Base-by-base conservation (phyloP, 2,329 filamentous ascomycete species). In the Chrysoporthe austroafricana region DNA sequence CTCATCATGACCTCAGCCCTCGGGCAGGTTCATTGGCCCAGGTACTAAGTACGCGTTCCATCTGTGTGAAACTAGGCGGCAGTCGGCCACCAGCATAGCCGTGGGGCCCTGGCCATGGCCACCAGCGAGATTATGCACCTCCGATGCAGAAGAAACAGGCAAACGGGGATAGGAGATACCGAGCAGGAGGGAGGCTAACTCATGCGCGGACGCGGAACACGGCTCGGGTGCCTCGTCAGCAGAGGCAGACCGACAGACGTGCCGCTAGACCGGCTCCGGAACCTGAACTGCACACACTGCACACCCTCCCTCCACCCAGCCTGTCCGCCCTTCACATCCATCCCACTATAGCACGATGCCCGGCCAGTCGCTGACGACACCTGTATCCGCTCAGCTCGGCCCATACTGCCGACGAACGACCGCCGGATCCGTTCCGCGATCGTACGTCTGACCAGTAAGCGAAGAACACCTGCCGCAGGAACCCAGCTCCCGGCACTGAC, bases 41-140 rank as follows among this genome's bases (percentile, higher is more conserved):
- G 36, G 1, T 26, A 26, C 50, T 26, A 26, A 21, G 7, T 8
- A 14, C 50, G 5, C 50, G 21, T 13, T 21, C 26, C 32, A 26
- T 32, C 14, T 54, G 50, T 54, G 32, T 54, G 50, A 54, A 32
- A 54, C 50, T 54, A 11, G n/a, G 50, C 21, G 26, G 50, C 21
- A 52, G 21, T 32, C 21, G 50, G 21, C 50, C 50, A 32, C 50
- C 21, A 2, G 50, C 50, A 34, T 32, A 54, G 50, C 50, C 21
- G 50, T 32, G 26, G 21, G 26, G 6, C 48, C 48, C 48, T 52
- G 21, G 48, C n/a, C 14, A 5, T 9, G 14, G 48, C 0, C 9
- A 14, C 21, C 50, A 32, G 21, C 50, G 50, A 54, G 50, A 54
- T 54, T 26, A 54, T 54, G 50, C 50, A 54, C 50, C 26, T 54